Conservation (phyloP, 441 rosid genomes). For the Pelargonium myrrhifolium region DNA sequence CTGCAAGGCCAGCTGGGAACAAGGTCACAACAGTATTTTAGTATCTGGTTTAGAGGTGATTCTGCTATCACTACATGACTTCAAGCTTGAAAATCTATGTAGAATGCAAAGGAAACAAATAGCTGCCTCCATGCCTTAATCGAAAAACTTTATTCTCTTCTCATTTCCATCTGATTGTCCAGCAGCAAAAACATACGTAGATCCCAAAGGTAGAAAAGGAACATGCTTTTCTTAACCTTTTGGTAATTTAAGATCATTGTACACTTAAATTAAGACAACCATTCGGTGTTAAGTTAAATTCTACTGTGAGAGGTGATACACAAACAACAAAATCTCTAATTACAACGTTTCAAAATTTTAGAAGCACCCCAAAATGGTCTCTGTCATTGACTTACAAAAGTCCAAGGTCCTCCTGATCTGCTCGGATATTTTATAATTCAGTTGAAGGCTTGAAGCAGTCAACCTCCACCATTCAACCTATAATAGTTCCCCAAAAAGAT, state of each 20-base stretch:
- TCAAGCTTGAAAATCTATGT: no score
- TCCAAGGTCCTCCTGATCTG: constrained; percentile 12
- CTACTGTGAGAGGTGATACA: no score
- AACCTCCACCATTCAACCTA: constrained; percentile 12
- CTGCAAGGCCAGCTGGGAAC: neutral
- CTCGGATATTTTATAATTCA: neutral
- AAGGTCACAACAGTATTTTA: neutral
- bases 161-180: neutral
- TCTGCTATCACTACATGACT: no score
- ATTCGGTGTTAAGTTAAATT: no score
- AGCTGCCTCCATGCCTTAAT: neutral
- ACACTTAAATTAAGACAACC: no score
- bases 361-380: constrained; percentile 9
- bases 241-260: no score
- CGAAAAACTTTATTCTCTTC: neutral
- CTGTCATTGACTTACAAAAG: constrained; percentile 2
- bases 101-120: neutral
- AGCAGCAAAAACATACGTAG: no score
- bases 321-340: no score
- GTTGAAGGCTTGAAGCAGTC: constrained; percentile 6
- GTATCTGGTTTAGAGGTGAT: neutral
- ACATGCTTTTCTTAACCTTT: no score
- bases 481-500: neutral
- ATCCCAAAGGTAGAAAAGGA: no score
- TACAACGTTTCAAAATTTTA: neutral